Percentiles rank a stretch among this genome's conserved stretches.
phyloP scores from a whole-genome alignment of 1,139 yeast species.

The Hyphopichia pseudoburtonii region DNA sequence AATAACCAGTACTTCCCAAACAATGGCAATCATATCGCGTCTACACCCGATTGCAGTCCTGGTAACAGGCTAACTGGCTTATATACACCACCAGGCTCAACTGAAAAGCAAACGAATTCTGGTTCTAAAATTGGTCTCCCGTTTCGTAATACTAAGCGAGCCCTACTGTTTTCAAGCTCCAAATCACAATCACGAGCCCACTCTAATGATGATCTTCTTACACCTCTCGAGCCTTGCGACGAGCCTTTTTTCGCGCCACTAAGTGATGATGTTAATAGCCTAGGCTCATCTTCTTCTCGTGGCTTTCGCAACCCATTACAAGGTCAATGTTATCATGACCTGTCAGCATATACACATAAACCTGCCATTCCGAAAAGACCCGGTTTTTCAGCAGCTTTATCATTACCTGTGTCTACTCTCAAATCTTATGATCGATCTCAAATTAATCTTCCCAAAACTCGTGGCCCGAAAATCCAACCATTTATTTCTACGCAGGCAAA shows the following conservation, averaged over 20 bases:
- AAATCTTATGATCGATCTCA: background rate
- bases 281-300: slow-evolving; percentile 6
- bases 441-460: no score
- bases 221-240: slow-evolving; percentile 2
- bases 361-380: no score
- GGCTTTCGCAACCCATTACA: no score
- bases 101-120: background rate
- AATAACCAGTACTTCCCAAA: no score
- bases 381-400: no score
- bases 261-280: background rate
- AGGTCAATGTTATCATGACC: no score
- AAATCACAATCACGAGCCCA: no score
- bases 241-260: background rate
- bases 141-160: background rate
- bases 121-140: background rate
- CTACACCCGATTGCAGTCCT: no score
- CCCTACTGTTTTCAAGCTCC: background rate
- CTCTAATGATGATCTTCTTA: slow-evolving; percentile 1
- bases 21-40: no score
- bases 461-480: slow-evolving; percentile 30
- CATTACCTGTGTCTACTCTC: background rate
- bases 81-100: background rate
- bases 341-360: no score
- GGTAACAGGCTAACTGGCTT: background rate
- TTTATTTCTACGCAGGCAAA: slow-evolving; percentile 21